These are phyloP conservation scores for Lodderomyces elongisporus DNA, from an alignment of 1,139 yeast species.

Conservation along the genomic window DNA sequence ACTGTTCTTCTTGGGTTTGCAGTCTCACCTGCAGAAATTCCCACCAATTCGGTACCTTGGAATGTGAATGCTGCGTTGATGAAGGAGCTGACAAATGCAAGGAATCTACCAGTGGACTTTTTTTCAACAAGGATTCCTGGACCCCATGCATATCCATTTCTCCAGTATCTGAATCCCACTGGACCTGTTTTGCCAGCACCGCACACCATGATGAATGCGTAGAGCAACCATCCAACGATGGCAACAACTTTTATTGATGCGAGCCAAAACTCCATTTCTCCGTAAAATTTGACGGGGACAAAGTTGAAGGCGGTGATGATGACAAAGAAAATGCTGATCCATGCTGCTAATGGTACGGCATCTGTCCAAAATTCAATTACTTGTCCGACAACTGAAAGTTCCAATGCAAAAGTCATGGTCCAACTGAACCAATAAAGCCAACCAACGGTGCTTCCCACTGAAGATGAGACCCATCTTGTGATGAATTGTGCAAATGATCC, in stretches of 20 bases:
- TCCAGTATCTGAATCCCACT: conserved; percentile 85
- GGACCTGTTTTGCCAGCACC: conserved; percentile 71
- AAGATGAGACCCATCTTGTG: conserved; percentile 61
- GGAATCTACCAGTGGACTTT: conserved; percentile 50
- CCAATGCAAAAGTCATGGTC: conserved; percentile 82
- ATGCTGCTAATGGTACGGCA: conserved; percentile 65
- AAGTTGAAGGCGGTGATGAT: conserved; percentile 31
- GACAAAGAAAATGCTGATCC: conserved; percentile 67
- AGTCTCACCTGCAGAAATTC: conserved; percentile 87
- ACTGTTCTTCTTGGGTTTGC: conserved; percentile 76
- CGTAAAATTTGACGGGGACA: conserved; percentile 42
- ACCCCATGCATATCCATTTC: conserved; percentile 87
- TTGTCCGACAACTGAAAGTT: conserved; percentile 75
- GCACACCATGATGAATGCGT: conserved; percentile 65
- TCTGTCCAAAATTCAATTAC: conserved; percentile 71
- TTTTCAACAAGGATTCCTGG: conserved; percentile 45
- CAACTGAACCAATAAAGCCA: conserved; percentile 85
- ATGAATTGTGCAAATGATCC: conserved; percentile 56
- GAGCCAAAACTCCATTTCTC: conserved; percentile 46
- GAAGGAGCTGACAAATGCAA: conserved; percentile 62
- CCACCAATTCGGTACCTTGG: conserved; percentile 77
- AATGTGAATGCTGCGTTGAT: conserved; percentile 75
- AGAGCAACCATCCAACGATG: conserved; percentile 64
- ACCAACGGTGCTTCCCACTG: conserved; percentile 76
- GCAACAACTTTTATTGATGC: conserved; percentile 66